Conservation (phyloP, 2,329 filamentous ascomycete genomes). For the Calonectria honghensis region DNA sequence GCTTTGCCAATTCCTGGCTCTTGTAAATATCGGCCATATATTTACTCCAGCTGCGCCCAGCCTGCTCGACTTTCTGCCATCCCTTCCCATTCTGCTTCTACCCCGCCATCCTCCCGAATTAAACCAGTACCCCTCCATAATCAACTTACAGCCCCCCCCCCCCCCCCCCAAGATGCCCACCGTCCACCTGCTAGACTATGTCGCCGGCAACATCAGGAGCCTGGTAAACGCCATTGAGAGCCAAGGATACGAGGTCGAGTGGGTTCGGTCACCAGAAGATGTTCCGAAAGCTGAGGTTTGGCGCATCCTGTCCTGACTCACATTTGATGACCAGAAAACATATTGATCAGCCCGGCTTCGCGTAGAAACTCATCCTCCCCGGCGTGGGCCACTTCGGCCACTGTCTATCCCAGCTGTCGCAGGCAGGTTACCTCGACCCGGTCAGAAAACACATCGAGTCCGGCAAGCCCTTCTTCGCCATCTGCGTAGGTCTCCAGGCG, state of each 20-base stretch:
- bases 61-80: constrained; percentile 12
- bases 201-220: constrained; percentile 96
- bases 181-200: constrained; percentile 89
- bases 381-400: constrained; percentile 99
- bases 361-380: constrained; percentile 92
- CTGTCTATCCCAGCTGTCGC: constrained; percentile 89
- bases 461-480: constrained; percentile 98
- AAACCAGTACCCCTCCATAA: constrained; percentile 37
- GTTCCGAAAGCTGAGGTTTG: constrained; percentile 90
- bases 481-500: constrained; percentile 95
- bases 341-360: constrained; percentile 11
- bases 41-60: not conserved
- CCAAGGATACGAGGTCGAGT: constrained; percentile 93
- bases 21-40: not conserved
- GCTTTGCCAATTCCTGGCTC: not conserved
- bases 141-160: constrained; percentile 34
- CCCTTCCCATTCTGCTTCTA: not conserved
- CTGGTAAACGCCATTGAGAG: constrained; percentile 98
- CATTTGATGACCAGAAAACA: not conserved
- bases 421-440: constrained; percentile 88
- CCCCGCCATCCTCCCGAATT: constrained; percentile 3
- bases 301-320: constrained; percentile 48
- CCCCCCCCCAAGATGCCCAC: constrained; percentile 76
- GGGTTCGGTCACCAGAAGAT: constrained; percentile 90
- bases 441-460: constrained; percentile 88